A percentile compares a stretch with the other conserved stretches of the same genome.
Conservation (phyloP, 202 grass and related monocot species). For the Setaria viridis region DNA sequence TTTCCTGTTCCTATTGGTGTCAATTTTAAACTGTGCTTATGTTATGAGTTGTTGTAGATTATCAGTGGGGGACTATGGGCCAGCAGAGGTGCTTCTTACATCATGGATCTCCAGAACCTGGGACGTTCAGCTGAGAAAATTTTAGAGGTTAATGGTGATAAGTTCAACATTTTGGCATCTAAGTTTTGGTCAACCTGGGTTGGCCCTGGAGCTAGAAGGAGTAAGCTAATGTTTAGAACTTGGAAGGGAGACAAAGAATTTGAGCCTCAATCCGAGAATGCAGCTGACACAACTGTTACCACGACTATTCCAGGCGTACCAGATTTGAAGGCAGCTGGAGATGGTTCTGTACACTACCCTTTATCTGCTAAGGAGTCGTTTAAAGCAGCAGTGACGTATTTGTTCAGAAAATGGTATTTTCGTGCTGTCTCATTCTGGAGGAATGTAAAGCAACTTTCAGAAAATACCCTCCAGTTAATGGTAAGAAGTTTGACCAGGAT, state of each 20-base stretch:
- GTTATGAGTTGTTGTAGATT: constrained; percentile 66
- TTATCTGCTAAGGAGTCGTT: constrained; percentile 72
- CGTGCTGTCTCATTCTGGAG: constrained; percentile 69
- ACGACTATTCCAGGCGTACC: constrained; percentile 45
- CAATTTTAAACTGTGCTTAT: constrained; percentile 25
- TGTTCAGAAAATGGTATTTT: constrained; percentile 73
- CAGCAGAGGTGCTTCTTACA: constrained; percentile 65
- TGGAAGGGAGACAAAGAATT: constrained; percentile 93
- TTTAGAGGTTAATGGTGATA: constrained; percentile 74
- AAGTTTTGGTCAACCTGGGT: constrained; percentile 99
- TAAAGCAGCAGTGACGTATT: constrained; percentile 62
- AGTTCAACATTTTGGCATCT: constrained; percentile 78
- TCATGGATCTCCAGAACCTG: constrained; percentile 65
- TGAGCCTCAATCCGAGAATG: constrained; percentile 61
- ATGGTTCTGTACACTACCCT: constrained; percentile 63
- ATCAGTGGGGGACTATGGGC: constrained; percentile 84
- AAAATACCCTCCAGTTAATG: constrained; percentile 67
- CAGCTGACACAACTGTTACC: constrained; percentile 56
- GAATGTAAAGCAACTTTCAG: constrained; percentile 63
- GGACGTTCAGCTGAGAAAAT: constrained; percentile 71
- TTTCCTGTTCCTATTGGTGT: constrained; percentile 16
- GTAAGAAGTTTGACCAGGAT: constrained; percentile 60
- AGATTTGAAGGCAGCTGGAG: constrained; percentile 56
- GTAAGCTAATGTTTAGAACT: constrained; percentile 84
- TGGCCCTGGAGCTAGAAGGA: constrained; percentile 80